Percentiles rank a stretch among this genome's conserved stretches.
Conservation (phyloP, 495 filamentous ascomycete species). For the Hyaloscypha finlandica region DNA sequence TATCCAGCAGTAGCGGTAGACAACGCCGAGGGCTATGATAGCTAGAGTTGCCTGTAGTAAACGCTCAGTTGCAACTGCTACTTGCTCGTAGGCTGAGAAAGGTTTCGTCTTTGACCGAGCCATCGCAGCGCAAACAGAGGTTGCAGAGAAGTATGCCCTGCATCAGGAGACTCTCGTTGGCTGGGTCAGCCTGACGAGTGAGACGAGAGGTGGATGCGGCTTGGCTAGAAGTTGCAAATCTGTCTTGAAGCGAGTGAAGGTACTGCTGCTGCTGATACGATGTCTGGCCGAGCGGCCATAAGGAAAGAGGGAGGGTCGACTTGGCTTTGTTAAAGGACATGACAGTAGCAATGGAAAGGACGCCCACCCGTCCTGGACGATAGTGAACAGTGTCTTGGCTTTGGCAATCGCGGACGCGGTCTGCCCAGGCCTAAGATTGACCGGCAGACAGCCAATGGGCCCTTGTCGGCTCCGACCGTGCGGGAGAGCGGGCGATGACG, state of each 20-base stretch:
- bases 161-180: neutral
- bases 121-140: neutral
- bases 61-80: neutral
- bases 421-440: neutral
- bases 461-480: neutral
- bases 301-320: neutral
- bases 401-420: neutral
- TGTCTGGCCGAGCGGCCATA: neutral
- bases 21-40: slow-evolving; percentile 33
- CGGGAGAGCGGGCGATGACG: neutral
- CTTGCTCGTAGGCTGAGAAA: neutral
- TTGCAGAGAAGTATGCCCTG: neutral
- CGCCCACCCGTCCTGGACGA: neutral
- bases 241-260: neutral
- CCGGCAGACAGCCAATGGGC: neutral
- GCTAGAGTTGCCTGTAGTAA: neutral
- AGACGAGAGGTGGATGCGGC: neutral
- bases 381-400: neutral
- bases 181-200: neutral
- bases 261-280: neutral
- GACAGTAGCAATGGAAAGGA: neutral
- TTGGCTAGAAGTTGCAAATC: neutral
- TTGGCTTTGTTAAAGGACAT: neutral
- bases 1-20: slow-evolving; percentile 40
- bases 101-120: neutral